A percentile compares a stretch with the other conserved stretches of the same genome.
phyloP scores from a whole-genome alignment of 108 stramenopile species.

The Schizochytrium sp. region DNA sequence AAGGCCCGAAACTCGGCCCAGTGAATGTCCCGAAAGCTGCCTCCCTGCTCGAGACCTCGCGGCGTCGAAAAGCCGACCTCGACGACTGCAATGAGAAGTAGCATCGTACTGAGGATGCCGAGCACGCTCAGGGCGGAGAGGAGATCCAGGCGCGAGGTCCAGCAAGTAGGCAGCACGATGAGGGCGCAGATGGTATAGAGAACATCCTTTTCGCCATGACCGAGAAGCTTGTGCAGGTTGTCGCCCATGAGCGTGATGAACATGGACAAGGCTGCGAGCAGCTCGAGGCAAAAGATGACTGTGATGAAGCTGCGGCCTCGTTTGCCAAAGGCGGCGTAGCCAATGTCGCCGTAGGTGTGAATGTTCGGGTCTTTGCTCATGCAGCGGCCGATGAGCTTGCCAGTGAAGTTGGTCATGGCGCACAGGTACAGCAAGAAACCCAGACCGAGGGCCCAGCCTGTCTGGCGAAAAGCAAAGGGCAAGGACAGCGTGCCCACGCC shows the following conservation, averaged over 20 bases:
- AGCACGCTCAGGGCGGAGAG: not conserved
- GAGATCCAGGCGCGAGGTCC: not conserved
- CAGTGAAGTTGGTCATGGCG: not conserved
- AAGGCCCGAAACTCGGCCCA: not conserved
- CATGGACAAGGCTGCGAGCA: not conserved
- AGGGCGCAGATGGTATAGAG: not conserved
- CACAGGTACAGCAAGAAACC: not conserved
- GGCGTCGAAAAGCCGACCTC: not conserved
- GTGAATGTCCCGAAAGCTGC: not conserved
- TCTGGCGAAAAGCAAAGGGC: constrained; percentile 13
- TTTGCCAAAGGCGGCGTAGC: constrained; percentile 1
- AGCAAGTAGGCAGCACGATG: not conserved
- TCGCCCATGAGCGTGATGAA: constrained; percentile 11
- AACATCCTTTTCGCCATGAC: not conserved
- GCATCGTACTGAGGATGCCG: not conserved
- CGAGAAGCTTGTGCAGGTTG: not conserved
- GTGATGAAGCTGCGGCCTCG: not conserved
- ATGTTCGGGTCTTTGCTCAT: not conserved
- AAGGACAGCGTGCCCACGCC: not conserved
- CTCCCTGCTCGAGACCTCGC: not conserved
- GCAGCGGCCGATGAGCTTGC: not conserved
- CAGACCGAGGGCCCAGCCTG: not conserved
- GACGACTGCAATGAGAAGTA: not conserved
- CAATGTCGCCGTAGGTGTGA: not conserved
- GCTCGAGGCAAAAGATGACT: not conserved